A percentile compares a stretch with the other conserved stretches of the same genome.
Evolutionary conservation across 23 red algal genomes (phyloP).

Genomic region (Gracilaria gracilis): DNA sequence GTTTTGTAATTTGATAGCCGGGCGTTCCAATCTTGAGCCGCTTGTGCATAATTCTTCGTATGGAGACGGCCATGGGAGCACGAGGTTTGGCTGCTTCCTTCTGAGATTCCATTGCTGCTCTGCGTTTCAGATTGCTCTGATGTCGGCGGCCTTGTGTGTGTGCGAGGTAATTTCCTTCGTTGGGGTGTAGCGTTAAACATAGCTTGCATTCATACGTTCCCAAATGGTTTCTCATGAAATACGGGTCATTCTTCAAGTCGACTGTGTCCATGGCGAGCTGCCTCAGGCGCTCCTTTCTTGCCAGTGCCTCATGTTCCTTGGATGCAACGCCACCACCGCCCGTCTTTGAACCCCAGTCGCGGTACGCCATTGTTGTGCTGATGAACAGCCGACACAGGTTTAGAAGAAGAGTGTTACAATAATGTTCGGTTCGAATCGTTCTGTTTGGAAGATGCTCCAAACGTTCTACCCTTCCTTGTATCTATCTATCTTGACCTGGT

Average conservation of each 20-base stretch:
- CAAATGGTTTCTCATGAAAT: constrained; percentile 95
- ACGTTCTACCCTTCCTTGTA: too few species aligned
- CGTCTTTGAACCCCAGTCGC: constrained; percentile 87
- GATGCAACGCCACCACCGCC: constrained; percentile 86
- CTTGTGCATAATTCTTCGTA: constrained; percentile 1
- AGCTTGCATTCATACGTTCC: constrained; percentile 96
- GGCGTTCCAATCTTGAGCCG: constrained; percentile 73
- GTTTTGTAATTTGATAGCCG: constrained; percentile 85
- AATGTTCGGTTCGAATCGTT: neutral
- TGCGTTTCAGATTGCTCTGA: constrained; percentile 85
- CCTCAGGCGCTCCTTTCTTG: constrained; percentile 76
- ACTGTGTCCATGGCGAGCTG: constrained; percentile 87
- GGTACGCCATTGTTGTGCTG: constrained; percentile 59
- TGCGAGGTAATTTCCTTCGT: constrained; percentile 95
- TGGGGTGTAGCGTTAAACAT: constrained; percentile 91
- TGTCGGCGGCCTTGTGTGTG: constrained; percentile 94
- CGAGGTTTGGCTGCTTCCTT: constrained; percentile 75
- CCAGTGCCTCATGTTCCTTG: constrained; percentile 63
- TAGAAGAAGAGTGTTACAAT: neutral
- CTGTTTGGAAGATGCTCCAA: neutral
- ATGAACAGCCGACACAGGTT: neutral
- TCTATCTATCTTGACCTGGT: too few species aligned
- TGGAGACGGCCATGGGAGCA: constrained; percentile 41
- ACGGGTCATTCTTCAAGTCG: constrained; percentile 92
- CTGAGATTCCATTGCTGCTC: constrained; percentile 75